These are phyloP conservation scores for Helenozyma rhizophorensis DNA, from an alignment of 805 yeast species.

Conservation along the genomic window DNA sequence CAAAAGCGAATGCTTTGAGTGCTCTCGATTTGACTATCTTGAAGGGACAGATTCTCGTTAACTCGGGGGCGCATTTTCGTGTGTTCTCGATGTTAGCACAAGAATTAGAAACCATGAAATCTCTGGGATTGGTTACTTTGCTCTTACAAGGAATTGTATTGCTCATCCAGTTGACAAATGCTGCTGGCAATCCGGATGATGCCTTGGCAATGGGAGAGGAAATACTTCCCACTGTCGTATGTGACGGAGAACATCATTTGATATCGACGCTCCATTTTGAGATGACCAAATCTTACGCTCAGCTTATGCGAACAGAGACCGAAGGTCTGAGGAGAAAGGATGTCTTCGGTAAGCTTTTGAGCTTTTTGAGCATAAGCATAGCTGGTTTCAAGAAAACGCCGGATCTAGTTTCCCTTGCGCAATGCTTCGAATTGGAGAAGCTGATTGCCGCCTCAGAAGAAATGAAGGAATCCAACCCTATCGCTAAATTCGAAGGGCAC, in stretches of 20 bases:
- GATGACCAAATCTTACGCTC: constrained; percentile 24
- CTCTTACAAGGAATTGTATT: constrained; percentile 45
- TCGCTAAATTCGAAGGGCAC: constrained; percentile 10
- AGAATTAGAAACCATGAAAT: constrained; percentile 44
- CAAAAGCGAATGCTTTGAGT: constrained; percentile 36
- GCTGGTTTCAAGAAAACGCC: constrained; percentile 39
- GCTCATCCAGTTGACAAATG: constrained; percentile 42
- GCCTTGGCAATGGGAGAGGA: constrained; percentile 36
- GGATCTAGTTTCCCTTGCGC: constrained; percentile 34
- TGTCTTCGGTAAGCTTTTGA: constrained; percentile 28
- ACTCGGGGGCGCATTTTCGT: constrained; percentile 43
- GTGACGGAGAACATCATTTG: constrained; percentile 34
- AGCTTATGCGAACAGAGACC: constrained; percentile 1
- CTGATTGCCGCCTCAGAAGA: constrained; percentile 4
- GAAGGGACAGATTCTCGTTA: constrained; percentile 41
- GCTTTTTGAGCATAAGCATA: constrained; percentile 40
- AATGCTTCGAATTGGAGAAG: constrained; percentile 37
- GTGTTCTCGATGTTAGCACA: constrained; percentile 48
- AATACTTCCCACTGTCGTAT: constrained; percentile 42
- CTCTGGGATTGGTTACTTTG: constrained; percentile 41
- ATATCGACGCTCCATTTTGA: constrained; percentile 34
- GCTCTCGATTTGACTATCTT: constrained; percentile 44
- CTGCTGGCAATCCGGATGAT: constrained; percentile 40
- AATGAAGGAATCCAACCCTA: constrained; percentile 5
- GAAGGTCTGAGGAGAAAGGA: constrained; percentile 5